Percentiles rank a stretch among this genome's conserved stretches.
Conservation (phyloP, 163 green algal genomes). For the Prototheca stagnorum region DNA sequence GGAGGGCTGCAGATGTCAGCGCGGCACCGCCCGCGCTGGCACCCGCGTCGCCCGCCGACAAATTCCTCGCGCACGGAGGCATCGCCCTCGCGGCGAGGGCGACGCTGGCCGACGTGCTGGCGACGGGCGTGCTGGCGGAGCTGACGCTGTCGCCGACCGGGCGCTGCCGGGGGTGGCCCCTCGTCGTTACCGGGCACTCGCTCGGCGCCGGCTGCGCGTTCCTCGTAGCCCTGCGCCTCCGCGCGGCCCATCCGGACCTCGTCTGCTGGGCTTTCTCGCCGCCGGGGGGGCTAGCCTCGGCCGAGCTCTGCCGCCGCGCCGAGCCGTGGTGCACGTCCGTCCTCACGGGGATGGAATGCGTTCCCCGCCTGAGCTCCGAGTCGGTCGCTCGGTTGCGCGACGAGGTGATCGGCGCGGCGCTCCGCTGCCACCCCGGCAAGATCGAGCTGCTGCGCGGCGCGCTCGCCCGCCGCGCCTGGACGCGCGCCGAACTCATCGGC, state of each 20-base stretch:
- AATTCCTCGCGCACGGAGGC: constrained; percentile 1
- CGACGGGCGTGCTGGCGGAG: constrained; percentile 1
- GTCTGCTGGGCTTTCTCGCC: constrained; percentile 41
- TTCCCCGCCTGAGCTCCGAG: constrained; percentile 34
- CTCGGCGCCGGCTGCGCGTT: constrained; percentile 42
- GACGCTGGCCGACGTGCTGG: constrained; percentile 26
- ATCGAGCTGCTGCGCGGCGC: constrained; percentile 12
- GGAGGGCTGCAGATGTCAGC: neutral
- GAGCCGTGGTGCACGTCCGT: constrained; percentile 27
- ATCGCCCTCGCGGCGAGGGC: constrained; percentile 29
- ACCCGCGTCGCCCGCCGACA: neutral
- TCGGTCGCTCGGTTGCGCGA: constrained; percentile 40
- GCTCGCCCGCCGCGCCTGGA: constrained; percentile 17
- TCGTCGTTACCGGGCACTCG: constrained; percentile 51
- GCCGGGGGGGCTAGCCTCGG: constrained; percentile 36
- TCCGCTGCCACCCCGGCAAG: constrained; percentile 29
- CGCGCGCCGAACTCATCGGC: constrained; percentile 24
- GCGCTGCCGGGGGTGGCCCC: constrained; percentile 18
- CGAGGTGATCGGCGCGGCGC: constrained; percentile 38
- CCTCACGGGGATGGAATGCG: constrained; percentile 42
- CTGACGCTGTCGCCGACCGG: constrained; percentile 5
- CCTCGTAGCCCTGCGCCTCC: constrained; percentile 30
- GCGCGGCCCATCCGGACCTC: constrained; percentile 6
- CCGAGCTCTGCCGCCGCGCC: constrained; percentile 7
- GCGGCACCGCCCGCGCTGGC: neutral